Base-by-base conservation (phyloP, 73 alveolate genomes). In the Paramecium primaurelia region DNA sequence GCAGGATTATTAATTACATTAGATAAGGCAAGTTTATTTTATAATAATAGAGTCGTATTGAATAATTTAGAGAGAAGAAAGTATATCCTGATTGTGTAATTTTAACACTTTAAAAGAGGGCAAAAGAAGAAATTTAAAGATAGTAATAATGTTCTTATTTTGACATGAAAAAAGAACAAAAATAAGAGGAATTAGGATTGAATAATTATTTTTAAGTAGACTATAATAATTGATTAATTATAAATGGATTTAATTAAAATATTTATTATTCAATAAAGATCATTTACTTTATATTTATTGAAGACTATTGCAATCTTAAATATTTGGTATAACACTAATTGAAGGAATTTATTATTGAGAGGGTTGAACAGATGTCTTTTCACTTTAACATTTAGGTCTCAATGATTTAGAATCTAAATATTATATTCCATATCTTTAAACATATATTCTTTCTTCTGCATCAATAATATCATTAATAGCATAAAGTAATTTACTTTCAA, bases 51-150 rank as follows among this genome's bases (percentile, higher is more conserved):
- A 80, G 42, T 45, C 47, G 91, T 1, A 38, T 80, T 12, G 91
- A 80, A 45, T 80, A 80, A 80, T 44, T 80, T 12, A 80, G 58
- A 47, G 91, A 59, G 10, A 80, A 80, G 38, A 40, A 80, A 36
- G 91, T 80, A 0, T 80, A 80, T 80, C 91, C 91, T 20, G 91
- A 80, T 26, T 80, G 91, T 36, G 58, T 80, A 16, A 80, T 80
- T 11, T 20, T 32, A 12, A 80, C 91, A 10, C 28, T 80, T 6
- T 25, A 80, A 80, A 45, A 42, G 51, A 80, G 58, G 12, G 91
- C 91, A 4, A 80, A 80, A 25, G 84, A 64, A 6, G 84, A 64
- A n/a, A 64, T 64, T 32, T 34, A 64, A 64, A 28, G 84, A 28
- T 34, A 64, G 28, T 34, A 54, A 4, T 22, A 64, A 28, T 64